Base-by-base conservation (phyloP, 139 green algal genomes). In the Chlorella sp. region DNA sequence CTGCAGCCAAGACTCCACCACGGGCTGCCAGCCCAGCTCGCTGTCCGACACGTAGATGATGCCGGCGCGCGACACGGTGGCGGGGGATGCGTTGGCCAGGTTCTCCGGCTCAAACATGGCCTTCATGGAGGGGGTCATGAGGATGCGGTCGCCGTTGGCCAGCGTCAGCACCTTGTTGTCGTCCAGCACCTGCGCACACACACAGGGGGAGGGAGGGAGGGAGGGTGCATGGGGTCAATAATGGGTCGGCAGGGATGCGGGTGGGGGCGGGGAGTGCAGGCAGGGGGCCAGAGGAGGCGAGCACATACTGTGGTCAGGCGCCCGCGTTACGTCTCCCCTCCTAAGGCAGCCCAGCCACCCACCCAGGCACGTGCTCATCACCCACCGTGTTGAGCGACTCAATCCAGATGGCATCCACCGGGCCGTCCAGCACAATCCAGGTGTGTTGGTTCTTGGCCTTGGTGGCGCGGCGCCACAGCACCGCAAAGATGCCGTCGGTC, bases 141-240 rank as follows among this genome's bases (percentile, higher is more conserved):
- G 94, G 88, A 99, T 98, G 90, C 97, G 96, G 90, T 99, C 97
- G 71, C 97, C 97, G 90, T 99, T 99, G 75, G 97, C 97, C 88
- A 99, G 93, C 24, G 97, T 99, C n/a, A 99, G 93, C 86, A 99
- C 93, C 91, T 98, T 98, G 94, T 99, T 99, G 94, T 99, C 97
- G 77, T 99, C 97, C 66, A 99, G 94, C 87, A 99, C 86, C 77
- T 84, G 77, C 36, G 9, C 48, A 57, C 48, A 57, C 48, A 57
- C 48, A 57, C 53, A 36, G 18, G 3, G 26, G 66, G 77, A 19
- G 77, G 28, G 77, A 2, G 37, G 24, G 60, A 34, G 40, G 7
- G 28, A n/a, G 57, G 82, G 34, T n/a, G 57, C 32, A 21, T n/a
- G 80, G 4, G 14, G n/a, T 42, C 28, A 30, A 71, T 1, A 86